phyloP scores from a whole-genome alignment of 306 rosid genomes.

The Castanea sativa region DNA sequence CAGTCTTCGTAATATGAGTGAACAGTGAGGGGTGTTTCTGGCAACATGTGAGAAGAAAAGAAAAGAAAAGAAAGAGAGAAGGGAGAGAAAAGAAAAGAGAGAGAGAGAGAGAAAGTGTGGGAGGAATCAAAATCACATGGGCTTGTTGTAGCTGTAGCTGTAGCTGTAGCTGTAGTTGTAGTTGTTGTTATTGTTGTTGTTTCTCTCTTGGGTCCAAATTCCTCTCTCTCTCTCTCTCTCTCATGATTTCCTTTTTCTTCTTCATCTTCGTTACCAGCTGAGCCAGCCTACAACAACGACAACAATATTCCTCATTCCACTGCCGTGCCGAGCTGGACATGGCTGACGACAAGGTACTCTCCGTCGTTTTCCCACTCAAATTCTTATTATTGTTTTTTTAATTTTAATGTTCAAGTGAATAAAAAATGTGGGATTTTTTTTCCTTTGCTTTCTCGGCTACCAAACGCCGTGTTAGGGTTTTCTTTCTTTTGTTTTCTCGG shows the following conservation, averaged over 20 bases:
- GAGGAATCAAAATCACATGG: slow-evolving; percentile 95
- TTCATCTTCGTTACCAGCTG: slow-evolving; percentile 29
- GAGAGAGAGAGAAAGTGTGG: slow-evolving; percentile 20
- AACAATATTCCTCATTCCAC: slow-evolving; percentile 13
- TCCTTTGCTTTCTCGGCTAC: neutral
- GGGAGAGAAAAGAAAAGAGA: slow-evolving; percentile 7
- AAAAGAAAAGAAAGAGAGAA: neutral
- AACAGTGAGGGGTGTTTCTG: neutral
- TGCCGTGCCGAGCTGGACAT: slow-evolving; percentile 33
- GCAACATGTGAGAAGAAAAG: neutral
- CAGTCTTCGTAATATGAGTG: neutral
- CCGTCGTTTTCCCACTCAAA: neutral
- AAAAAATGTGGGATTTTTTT: slow-evolving; percentile 15
- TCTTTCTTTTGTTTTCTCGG: neutral
- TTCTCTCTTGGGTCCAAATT: no score
- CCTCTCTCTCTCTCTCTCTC: slow-evolving; percentile 38
- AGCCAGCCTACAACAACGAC: neutral
- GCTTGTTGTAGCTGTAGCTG: slow-evolving; percentile 45
- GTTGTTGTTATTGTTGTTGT: no score
- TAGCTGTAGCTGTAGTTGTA: no score
- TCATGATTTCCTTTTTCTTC: slow-evolving; percentile 29
- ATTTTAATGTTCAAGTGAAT: neutral
- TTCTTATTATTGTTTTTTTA: no score
- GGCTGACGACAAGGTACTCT: slow-evolving; percentile 89
- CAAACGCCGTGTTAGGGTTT: slow-evolving; percentile 27